Evolutionary conservation across 768 basidiomycete genomes (phyloP).

Genomic region (Agrocybe pediades): DNA sequence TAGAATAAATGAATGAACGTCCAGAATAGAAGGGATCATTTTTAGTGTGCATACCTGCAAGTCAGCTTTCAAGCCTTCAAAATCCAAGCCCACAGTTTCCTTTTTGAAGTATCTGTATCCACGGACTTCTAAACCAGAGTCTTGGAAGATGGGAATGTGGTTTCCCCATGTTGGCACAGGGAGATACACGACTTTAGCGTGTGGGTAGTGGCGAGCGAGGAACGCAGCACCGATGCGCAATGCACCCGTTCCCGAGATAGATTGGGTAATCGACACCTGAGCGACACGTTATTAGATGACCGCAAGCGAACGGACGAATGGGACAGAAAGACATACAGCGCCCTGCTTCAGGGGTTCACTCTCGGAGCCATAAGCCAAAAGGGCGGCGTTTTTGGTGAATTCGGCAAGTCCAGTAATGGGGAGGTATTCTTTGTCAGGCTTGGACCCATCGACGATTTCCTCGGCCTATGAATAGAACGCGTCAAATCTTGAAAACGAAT

Average conservation of each 20-base stretch:
- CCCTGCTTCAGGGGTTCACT: constrained; percentile 71
- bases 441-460: constrained; percentile 61
- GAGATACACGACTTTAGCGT: constrained; percentile 86
- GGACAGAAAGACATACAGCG: constrained; percentile 50
- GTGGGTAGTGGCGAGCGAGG: constrained; percentile 85
- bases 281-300: constrained; percentile 8
- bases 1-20: constrained; percentile 21
- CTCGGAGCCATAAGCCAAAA: constrained; percentile 89
- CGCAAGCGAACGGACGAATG: constrained; percentile 2
- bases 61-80: constrained; percentile 87
- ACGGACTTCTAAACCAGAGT: constrained; percentile 93
- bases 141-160: constrained; percentile 91
- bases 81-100: constrained; percentile 88
- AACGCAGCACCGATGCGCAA: constrained; percentile 95
- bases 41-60: constrained; percentile 55
- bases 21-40: not conserved
- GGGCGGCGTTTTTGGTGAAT: constrained; percentile 85
- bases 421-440: constrained; percentile 93
- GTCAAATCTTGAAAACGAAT: not conserved
- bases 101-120: constrained; percentile 94
- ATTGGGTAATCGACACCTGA: constrained; percentile 86
- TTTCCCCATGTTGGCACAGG: constrained; percentile 97
- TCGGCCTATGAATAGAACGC: constrained; percentile 59
- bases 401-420: constrained; percentile 90
- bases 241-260: constrained; percentile 97